Percentiles rank a stretch among this genome's conserved stretches.
Conservation (phyloP, 805 yeast species). For the Metschnikowia drakensbergensis region DNA sequence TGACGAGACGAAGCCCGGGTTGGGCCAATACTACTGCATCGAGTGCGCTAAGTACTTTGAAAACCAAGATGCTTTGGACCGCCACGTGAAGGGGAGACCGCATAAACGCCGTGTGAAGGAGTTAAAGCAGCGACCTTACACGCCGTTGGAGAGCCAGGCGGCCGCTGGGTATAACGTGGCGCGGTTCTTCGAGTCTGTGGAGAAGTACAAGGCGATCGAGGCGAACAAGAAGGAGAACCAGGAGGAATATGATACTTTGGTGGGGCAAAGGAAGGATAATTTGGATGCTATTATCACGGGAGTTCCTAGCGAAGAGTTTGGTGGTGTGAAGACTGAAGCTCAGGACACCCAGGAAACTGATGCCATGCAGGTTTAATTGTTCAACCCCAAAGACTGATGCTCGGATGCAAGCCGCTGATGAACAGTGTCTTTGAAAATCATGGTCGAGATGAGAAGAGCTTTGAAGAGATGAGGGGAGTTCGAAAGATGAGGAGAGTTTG, state of each 20-base stretch:
- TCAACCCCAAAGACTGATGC: too few relatives aligned
- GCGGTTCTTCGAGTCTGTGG: conserved; percentile 62
- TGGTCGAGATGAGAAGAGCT: too few relatives aligned
- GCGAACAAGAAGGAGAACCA: conserved; percentile 40
- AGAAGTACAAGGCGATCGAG: conserved; percentile 49
- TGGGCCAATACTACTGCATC: conserved; percentile 91
- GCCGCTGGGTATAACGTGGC: conserved; percentile 77
- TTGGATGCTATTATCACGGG: conserved; percentile 37
- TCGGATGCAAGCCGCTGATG: neutral
- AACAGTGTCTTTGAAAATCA: too few relatives aligned
- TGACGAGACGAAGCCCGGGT: conserved; percentile 88
- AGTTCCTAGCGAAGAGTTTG: conserved; percentile 22
- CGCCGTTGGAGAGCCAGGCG: conserved; percentile 85
- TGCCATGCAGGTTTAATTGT: neutral
- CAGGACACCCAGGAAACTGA: neutral
- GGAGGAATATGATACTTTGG: conserved; percentile 36
- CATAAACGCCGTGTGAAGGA: conserved; percentile 86
- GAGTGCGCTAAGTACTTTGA: conserved; percentile 94
- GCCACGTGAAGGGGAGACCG: conserved; percentile 70
- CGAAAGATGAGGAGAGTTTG: too few relatives aligned
- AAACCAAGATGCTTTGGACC: conserved; percentile 63
- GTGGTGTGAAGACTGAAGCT: neutral
- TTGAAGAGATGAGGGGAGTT: too few relatives aligned
- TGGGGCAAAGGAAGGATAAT: conserved; percentile 35
- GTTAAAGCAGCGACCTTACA: conserved; percentile 74